Evolutionary conservation across 176 grass and related monocot species (phyloP), one percentile per base, ranked within the genome.

Genomic region (Areca catechu): DNA sequence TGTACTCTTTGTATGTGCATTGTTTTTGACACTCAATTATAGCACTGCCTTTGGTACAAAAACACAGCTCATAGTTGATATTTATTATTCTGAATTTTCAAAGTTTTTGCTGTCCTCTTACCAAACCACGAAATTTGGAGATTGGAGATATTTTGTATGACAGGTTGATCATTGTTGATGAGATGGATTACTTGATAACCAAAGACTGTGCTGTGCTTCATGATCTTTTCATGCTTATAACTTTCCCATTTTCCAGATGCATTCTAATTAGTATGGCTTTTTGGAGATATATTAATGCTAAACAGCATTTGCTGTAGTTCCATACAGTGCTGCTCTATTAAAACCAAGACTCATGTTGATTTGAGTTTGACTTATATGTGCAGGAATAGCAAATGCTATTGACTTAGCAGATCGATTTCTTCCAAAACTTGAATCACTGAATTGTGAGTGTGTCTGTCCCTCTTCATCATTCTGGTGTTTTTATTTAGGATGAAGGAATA

Each of bases 181-280:
- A 98, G 84, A 93, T 98, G 81, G 88, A 98, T 68, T 98, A 89
- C 56, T 78, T 93, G 28, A 83, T 98, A 73, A 98, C 88, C 61
- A 92, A 79, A 70, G 94, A 98, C 50, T 65, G 76, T 4, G 79
- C 73, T 22, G 84, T 98, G 50, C 76, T 98, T 58, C 94, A 98
- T 81, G 78, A 98, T 78, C 84, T 93, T 79, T 98, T 98, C 63
- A 98, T 92, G 81, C 94, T 98, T 37, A 98, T 81, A 0, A 85
- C 93, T 25, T 79, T 67, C 63, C 79, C 74, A 51, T 98, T 81
- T 67, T 93, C 88, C 15, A 78, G 70, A 80, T 98, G 74, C 68
- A 78, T 98, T 83, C 62, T 98, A 18, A 85, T 98, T 85, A 88
- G 94, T 98, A 69, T 55, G 16, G 1, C 3, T 20, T 20, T 67